phyloP scores from a whole-genome alignment of 345 rosid species.

The Rhodomyrtus tomentosa region DNA sequence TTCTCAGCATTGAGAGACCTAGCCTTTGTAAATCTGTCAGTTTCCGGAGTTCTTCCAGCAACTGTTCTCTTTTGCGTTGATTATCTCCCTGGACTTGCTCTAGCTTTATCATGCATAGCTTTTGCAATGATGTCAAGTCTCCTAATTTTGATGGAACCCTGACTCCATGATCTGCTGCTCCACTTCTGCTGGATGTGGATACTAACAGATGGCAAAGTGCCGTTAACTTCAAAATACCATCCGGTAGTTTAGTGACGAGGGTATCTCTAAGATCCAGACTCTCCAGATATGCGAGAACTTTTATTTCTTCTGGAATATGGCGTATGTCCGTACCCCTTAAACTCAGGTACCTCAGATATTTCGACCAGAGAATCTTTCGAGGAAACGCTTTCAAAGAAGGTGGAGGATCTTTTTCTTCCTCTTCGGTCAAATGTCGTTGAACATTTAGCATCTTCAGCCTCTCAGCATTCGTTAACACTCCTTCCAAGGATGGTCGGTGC shows the following conservation, averaged over 20 bases:
- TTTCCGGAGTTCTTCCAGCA: neutral
- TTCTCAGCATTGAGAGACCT: neutral
- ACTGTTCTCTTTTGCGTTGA: neutral
- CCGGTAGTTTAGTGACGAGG: neutral
- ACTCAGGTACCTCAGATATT: neutral
- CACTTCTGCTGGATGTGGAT: neutral
- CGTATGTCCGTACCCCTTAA: neutral
- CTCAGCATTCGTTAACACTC: neutral
- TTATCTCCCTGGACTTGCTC: neutral
- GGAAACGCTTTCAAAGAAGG: neutral
- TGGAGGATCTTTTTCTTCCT: no score
- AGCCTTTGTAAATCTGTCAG: neutral
- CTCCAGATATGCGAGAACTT: neutral
- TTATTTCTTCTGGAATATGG: neutral
- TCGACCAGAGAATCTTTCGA: neutral
- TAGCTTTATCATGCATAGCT: neutral
- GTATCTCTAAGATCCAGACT: neutral
- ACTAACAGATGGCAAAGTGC: neutral
- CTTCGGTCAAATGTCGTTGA: neutral
- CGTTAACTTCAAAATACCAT: neutral
- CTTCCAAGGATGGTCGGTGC: neutral
- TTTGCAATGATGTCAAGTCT: neutral
- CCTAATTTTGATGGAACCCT: neutral
- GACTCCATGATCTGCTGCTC: neutral
- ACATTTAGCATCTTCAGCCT: neutral